Evolutionary conservation across 495 filamentous ascomycete species (phyloP).

Genomic region (Neurospora sp.): DNA sequence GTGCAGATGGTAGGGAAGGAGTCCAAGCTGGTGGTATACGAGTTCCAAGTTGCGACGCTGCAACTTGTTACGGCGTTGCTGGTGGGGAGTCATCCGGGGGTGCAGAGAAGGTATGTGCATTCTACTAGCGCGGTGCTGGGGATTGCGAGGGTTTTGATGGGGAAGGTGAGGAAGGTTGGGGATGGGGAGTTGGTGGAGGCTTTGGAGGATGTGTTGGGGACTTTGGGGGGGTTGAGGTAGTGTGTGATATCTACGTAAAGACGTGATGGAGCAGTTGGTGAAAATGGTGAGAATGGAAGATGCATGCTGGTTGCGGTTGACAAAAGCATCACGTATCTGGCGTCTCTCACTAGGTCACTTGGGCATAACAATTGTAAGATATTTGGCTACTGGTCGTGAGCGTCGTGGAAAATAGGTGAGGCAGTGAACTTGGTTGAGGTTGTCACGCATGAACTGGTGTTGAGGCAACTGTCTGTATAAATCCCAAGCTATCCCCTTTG

Average conservation of each 20-base stretch:
- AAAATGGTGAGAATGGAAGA: too few relatives aligned
- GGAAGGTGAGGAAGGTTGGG: conserved; percentile 4
- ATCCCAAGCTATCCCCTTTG: background rate
- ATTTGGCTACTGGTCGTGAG: too few relatives aligned
- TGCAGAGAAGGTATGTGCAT: conserved; percentile 35
- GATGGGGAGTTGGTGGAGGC: conserved; percentile 10
- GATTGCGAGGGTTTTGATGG: conserved; percentile 24
- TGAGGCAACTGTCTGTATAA: background rate
- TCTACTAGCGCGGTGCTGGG: conserved; percentile 30
- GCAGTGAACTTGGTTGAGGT: too few relatives aligned
- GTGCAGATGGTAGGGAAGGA: background rate
- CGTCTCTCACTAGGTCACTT: too few relatives aligned
- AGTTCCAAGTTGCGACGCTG: conserved; percentile 38
- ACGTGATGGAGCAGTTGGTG: too few relatives aligned
- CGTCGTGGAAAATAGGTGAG: too few relatives aligned
- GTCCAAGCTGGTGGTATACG: conserved; percentile 17
- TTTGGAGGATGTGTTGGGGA: conserved; percentile 16
- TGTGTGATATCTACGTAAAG: too few relatives aligned
- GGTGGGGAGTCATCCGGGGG: conserved; percentile 29
- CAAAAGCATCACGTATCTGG: too few relatives aligned
- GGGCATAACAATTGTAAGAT: too few relatives aligned
- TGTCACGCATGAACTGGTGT: too few relatives aligned
- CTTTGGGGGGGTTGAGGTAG: conserved; percentile 10
- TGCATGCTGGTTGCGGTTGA: too few relatives aligned
- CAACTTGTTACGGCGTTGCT: conserved; percentile 42